Percentiles rank a stretch among this genome's conserved stretches.
Evolutionary conservation across 768 basidiomycete species (phyloP).

Genomic region (Serendipita sp.): DNA sequence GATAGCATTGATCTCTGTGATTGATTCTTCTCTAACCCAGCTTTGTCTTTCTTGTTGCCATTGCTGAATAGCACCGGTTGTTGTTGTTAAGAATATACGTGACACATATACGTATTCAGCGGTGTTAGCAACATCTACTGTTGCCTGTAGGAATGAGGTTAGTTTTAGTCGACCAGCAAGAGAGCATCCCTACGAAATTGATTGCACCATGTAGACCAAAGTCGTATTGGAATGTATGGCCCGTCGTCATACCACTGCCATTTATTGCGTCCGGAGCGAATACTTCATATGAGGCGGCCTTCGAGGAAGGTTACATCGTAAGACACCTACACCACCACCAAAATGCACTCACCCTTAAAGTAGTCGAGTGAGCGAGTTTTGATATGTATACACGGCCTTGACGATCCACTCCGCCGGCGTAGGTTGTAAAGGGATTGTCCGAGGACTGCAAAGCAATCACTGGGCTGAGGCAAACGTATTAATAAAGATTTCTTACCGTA

Average conservation of each 20-base stretch:
- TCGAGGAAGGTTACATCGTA: background rate
- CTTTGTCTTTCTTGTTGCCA: constrained; percentile 44
- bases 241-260: constrained; percentile 30
- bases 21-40: constrained; percentile 72
- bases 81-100: constrained; percentile 42
- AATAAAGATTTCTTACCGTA: constrained; percentile 26
- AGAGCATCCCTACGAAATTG: constrained; percentile 32
- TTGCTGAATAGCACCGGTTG: constrained; percentile 60
- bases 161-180: background rate
- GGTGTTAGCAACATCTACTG: constrained; percentile 34
- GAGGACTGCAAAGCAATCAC: constrained; percentile 16
- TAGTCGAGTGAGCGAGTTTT: constrained; percentile 51
- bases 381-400: constrained; percentile 38
- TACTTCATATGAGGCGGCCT: constrained; percentile 42
- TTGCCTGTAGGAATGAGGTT: constrained; percentile 23
- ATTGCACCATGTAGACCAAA: constrained; percentile 50
- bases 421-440: constrained; percentile 32
- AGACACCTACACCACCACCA: background rate
- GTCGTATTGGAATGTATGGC: constrained; percentile 49
- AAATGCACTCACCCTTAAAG: constrained; percentile 28
- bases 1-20: constrained; percentile 44
- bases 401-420: constrained; percentile 36
- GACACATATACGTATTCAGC: constrained; percentile 22
- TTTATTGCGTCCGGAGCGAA: constrained; percentile 32
- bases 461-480: constrained; percentile 1